Evolutionary conservation across 2,329 filamentous ascomycete species (phyloP).

Genomic region (Xylariales sp.): DNA sequence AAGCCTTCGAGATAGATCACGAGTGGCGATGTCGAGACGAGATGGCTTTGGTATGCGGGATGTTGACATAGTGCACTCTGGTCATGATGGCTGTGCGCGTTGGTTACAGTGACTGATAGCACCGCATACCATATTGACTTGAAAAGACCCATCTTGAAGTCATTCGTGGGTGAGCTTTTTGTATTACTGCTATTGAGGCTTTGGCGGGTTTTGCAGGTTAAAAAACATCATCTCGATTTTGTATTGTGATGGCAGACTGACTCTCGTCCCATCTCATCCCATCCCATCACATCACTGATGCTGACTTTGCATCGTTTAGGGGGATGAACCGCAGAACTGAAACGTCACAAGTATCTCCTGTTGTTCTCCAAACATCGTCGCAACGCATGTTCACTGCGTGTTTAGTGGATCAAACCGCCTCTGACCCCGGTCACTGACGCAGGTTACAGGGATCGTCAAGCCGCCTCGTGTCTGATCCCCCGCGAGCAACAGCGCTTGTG

Average conservation of each 20-base stretch:
- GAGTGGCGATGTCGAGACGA: constrained; percentile 53
- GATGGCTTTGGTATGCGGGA: constrained; percentile 49
- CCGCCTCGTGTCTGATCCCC: constrained; percentile 43
- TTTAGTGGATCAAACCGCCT: constrained; percentile 30
- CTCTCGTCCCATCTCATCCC: neutral
- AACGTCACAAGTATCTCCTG: constrained; percentile 41
- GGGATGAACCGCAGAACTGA: constrained; percentile 41
- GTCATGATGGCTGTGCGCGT: constrained; percentile 41
- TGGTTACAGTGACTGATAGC: constrained; percentile 36
- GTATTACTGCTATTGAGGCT: neutral
- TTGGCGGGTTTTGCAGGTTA: neutral
- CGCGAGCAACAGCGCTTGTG: constrained; percentile 7
- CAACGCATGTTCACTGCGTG: constrained; percentile 24
- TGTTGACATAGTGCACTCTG: constrained; percentile 47
- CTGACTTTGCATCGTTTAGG: constrained; percentile 10
- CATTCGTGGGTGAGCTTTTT: neutral
- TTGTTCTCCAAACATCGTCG: constrained; percentile 9
- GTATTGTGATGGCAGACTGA: neutral
- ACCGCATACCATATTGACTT: constrained; percentile 39
- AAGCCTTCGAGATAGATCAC: constrained; percentile 56
- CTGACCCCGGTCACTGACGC: neutral
- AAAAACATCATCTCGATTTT: constrained; percentile 19
- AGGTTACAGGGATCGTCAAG: constrained; percentile 28
- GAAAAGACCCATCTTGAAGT: constrained; percentile 38
- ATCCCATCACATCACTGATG: neutral